These are phyloP conservation scores for Corylus avellana DNA, from an alignment of 306 rosid genomes.

Conservation along the genomic window DNA sequence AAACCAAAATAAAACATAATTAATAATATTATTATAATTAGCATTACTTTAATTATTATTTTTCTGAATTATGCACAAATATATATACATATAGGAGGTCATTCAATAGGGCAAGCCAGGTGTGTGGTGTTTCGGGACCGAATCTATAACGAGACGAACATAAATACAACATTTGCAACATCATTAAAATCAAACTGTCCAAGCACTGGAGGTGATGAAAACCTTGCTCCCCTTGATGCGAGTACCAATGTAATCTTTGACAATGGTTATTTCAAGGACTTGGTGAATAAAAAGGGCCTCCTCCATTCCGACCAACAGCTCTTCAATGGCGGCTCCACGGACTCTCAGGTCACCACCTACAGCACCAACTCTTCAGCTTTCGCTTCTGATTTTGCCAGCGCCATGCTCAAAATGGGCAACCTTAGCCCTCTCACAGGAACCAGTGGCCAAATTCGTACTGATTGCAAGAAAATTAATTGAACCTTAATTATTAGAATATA, in stretches of 20 bases:
- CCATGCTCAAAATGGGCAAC: slow-evolving; percentile 71
- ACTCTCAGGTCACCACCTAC: slow-evolving; percentile 35
- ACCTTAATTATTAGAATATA: not conserved
- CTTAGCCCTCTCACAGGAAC: slow-evolving; percentile 59
- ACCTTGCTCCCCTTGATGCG: slow-evolving; percentile 59
- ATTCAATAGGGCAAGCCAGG: slow-evolving; percentile 71
- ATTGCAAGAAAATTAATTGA: slow-evolving; percentile 53
- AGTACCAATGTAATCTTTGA: slow-evolving; percentile 55
- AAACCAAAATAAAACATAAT: not conserved
- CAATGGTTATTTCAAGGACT: slow-evolving; percentile 43
- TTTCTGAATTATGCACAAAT: not conserved
- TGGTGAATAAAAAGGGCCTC: slow-evolving; percentile 35
- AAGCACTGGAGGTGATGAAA: slow-evolving; percentile 47
- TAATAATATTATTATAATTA: no score
- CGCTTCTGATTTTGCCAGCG: slow-evolving; percentile 53
- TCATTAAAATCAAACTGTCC: slow-evolving; percentile 52
- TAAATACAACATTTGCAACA: slow-evolving; percentile 51
- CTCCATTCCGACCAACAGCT: slow-evolving; percentile 49
- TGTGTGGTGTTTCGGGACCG: slow-evolving; percentile 56
- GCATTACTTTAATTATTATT: not conserved
- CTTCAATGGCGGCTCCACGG: slow-evolving; percentile 40
- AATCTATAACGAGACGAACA: slow-evolving; percentile 54
- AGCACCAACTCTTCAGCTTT: slow-evolving; percentile 36
- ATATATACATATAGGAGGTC: slow-evolving; percentile 46
- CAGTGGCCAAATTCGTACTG: slow-evolving; percentile 58